phyloP scores from a whole-genome alignment of 495 filamentous ascomycete genomes.

The Aspergillus incahuasiensis region DNA sequence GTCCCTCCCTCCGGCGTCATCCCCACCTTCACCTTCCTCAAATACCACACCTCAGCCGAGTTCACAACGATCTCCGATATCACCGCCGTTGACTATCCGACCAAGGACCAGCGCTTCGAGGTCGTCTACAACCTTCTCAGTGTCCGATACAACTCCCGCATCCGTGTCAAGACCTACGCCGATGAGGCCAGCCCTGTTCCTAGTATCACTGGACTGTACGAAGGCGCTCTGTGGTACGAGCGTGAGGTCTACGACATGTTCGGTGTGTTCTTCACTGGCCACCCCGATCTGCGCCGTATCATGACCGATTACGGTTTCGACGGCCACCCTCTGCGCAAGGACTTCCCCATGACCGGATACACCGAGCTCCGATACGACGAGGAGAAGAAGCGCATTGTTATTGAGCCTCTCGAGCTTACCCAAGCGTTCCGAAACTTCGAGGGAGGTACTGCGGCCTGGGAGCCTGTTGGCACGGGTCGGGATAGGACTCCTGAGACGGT shows the following conservation, averaged over 20 bases:
- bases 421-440: slow-evolving; percentile 99
- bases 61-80: slow-evolving; percentile 91
- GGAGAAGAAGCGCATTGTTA: slow-evolving; percentile 99
- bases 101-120: slow-evolving; percentile 90
- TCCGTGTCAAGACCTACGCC: slow-evolving; percentile 98
- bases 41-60: slow-evolving; percentile 95
- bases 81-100: slow-evolving; percentile 93
- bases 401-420: slow-evolving; percentile 93
- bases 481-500: slow-evolving; percentile 77
- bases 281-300: slow-evolving; percentile 95
- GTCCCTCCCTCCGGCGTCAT: slow-evolving; percentile 82
- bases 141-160: slow-evolving; percentile 90
- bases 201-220: slow-evolving; percentile 76
- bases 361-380: slow-evolving; percentile 98
- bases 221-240: slow-evolving; percentile 99
- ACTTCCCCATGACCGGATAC: slow-evolving; percentile 97
- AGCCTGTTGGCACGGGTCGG: slow-evolving; percentile 80
- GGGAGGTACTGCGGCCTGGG: slow-evolving; percentile 69
- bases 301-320: slow-evolving; percentile 99
- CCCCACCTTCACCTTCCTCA: slow-evolving; percentile 91
- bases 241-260: slow-evolving; percentile 97
- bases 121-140: slow-evolving; percentile 97
- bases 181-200: slow-evolving; percentile 95
- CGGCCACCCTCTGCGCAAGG: slow-evolving; percentile 94
- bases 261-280: slow-evolving; percentile 91